phyloP scores from a whole-genome alignment of 1,284 basidiomycete species.

The Microstroma glucosiphilum region DNA sequence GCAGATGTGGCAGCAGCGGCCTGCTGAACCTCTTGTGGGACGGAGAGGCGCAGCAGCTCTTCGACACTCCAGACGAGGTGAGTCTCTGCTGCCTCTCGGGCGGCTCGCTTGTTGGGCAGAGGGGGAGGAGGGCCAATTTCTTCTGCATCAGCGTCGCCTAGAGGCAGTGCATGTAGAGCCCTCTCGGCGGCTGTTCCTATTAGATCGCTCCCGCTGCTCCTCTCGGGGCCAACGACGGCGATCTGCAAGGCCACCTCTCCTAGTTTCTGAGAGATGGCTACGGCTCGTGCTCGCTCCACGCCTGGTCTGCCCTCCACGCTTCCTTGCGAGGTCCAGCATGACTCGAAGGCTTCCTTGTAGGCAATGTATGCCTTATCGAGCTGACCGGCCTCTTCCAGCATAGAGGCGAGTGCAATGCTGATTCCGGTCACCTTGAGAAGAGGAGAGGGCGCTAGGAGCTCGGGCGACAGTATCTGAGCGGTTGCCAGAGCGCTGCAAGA shows the following conservation, averaged over 20 bases:
- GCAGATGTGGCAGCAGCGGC: constrained; percentile 14
- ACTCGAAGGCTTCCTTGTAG: constrained; percentile 39
- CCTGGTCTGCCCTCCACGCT: neutral
- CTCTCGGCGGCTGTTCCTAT: neutral
- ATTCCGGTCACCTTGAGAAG: constrained; percentile 49
- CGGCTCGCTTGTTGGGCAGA: neutral
- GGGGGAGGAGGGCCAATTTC: neutral
- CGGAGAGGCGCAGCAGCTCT: constrained; percentile 36
- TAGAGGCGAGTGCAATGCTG: constrained; percentile 41
- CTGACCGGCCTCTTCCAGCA: constrained; percentile 28
- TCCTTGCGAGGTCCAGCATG: constrained; percentile 16
- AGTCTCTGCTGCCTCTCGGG: constrained; percentile 33
- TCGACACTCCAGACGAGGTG: constrained; percentile 50
- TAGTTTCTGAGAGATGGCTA: constrained; percentile 41
- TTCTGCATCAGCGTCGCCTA: neutral
- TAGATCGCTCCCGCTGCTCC: neutral
- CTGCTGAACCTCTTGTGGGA: constrained; percentile 21
- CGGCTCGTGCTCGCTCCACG: constrained; percentile 36
- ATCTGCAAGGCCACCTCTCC: constrained; percentile 33
- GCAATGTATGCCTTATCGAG: constrained; percentile 25
- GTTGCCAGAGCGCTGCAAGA: constrained; percentile 9
- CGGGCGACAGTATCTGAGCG: neutral
- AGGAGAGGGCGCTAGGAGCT: constrained; percentile 7
- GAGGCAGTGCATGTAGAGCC: neutral
- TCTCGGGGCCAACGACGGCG: constrained; percentile 17